Evolutionary conservation across 768 basidiomycete genomes (phyloP), one percentile per base, ranked within the genome.

Genomic region (Amanita fuliginea): DNA sequence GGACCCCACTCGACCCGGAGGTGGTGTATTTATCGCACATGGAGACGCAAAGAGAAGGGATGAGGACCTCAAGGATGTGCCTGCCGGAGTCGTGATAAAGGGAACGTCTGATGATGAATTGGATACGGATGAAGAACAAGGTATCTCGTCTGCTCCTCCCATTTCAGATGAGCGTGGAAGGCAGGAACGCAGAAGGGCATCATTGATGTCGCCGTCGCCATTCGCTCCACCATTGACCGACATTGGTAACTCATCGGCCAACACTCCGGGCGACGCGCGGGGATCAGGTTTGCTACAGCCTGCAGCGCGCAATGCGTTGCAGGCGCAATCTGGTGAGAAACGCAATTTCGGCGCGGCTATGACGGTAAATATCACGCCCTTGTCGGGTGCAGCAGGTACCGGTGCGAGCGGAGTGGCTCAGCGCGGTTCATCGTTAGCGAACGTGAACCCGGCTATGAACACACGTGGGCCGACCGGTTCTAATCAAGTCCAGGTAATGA

Each of bases 1-100:
- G 54, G 92, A 95, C 62, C 75, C 78, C 6, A 80, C 81, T 42
- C 75, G 84, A 42, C 88, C 89, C 9, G 91, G 90, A n/a, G 83
- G 83, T 7, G 92, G 92, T 9, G 81, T 94, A 6, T 96, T 86
- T 56, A 62, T 94, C 42, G 89, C 84, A 3, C 69, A 68, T 37
- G 69, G 73, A 10, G 73, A 75, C 45, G 66, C 66, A 19, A 51
- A 45, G 41, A 66, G 64, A n/a, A 57, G 59, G 42, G 64, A 67
- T 36, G 71, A 65, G 34, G 67, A 74, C 56, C 73, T 78, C 52
- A 68, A 72, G 49, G 77, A 81, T 54, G 42, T 85, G 32, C 74
- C 78, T 4, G 70, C 68, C 50, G 80, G 80, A 6, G 71, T 70
- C 40, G 66, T 87, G 45, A 74, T 85, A 35, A 67, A 62, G 50